Percentiles rank a stretch among this genome's conserved stretches.
phyloP scores from a whole-genome alignment of 495 filamentous ascomycete genomes.

The Astrothelium macrocarpum region DNA sequence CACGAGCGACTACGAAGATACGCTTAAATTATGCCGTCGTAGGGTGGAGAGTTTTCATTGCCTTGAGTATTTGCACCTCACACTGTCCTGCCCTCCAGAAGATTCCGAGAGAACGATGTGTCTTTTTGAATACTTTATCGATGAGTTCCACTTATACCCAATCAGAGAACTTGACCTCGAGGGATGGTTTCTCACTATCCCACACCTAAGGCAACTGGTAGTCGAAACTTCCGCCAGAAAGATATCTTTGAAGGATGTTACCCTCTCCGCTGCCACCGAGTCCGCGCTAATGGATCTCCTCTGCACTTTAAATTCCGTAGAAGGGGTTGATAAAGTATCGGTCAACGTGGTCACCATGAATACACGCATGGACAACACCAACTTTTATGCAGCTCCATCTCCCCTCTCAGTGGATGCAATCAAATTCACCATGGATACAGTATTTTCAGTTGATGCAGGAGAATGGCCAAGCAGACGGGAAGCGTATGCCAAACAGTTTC shows the following conservation, averaged over 20 bases:
- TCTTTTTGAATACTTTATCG: neutral
- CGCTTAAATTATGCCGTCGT: neutral
- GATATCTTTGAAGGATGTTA: neutral
- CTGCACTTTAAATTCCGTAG: too few relatives aligned
- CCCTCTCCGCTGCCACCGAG: neutral
- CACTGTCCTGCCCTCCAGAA: neutral
- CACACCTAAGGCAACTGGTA: neutral
- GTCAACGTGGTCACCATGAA: neutral
- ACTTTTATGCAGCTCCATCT: neutral
- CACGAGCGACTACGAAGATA: neutral
- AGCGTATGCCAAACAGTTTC: neutral
- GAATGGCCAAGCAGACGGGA: neutral
- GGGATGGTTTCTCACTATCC: neutral
- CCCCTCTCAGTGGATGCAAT: neutral
- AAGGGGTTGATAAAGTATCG: too few relatives aligned
- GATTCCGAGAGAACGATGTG: neutral
- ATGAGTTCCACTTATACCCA: neutral
- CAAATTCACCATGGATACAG: neutral
- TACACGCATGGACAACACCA: neutral
- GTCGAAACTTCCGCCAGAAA: neutral
- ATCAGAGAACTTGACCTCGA: neutral
- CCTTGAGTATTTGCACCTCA: neutral
- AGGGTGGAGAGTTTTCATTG: neutral
- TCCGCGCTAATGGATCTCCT: neutral
- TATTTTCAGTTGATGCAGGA: neutral